Conservation (phyloP, 371 early-diverging fungal species). For the Parasitella parasitica region DNA sequence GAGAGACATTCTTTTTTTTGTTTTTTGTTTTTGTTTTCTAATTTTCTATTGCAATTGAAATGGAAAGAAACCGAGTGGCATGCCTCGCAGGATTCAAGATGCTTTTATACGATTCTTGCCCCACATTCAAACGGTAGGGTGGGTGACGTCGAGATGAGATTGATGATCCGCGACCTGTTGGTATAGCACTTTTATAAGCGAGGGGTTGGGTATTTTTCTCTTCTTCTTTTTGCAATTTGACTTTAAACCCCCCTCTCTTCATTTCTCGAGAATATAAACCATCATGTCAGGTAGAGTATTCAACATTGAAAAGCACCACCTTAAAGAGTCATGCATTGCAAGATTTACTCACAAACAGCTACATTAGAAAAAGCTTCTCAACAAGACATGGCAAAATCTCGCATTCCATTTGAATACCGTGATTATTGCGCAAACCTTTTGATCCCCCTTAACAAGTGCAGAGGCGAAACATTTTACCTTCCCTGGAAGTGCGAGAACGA, state of each 20-base stretch:
- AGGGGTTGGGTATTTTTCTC: background rate
- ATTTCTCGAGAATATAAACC: background rate
- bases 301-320: background rate
- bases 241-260: background rate
- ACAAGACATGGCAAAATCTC: conserved; percentile 81
- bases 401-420: conserved; percentile 86
- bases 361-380: conserved; percentile 76
- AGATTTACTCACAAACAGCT: background rate
- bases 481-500: conserved; percentile 94
- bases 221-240: background rate
- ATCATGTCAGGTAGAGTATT: background rate
- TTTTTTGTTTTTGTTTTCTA: too few relatives aligned
- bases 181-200: background rate
- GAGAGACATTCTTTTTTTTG: background rate
- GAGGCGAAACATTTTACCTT: conserved; percentile 79
- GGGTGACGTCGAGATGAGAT: background rate
- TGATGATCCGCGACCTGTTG: background rate
- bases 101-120: background rate
- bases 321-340: background rate
- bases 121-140: background rate
- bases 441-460: conserved; percentile 90
- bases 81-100: background rate
- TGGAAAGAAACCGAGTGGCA: background rate
- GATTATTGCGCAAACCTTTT: conserved; percentile 94
- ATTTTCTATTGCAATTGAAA: too few relatives aligned